phyloP scores from a whole-genome alignment of 2,329 filamentous ascomycete species.

The Teratosphaeria viscida region DNA sequence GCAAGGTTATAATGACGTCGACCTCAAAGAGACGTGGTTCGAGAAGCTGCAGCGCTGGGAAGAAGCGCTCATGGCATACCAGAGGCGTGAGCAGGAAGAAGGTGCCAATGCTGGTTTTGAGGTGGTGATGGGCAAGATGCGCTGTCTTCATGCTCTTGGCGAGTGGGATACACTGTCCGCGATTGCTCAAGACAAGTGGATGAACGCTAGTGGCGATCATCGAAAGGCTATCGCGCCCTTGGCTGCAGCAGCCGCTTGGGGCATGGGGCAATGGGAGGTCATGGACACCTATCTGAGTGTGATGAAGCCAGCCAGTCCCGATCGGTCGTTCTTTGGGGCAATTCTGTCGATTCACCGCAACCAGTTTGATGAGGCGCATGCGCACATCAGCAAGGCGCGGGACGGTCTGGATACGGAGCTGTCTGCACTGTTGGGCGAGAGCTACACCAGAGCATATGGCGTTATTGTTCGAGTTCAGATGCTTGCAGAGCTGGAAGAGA shows the following conservation, averaged over 20 bases:
- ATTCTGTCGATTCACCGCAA: constrained; percentile 92
- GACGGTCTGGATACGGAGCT: constrained; percentile 93
- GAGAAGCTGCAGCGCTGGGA: constrained; percentile 98
- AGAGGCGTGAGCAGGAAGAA: constrained; percentile 68
- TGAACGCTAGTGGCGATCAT: constrained; percentile 75
- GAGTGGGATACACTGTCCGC: constrained; percentile 93
- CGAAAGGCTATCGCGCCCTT: constrained; percentile 85
- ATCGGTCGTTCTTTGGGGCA: constrained; percentile 94
- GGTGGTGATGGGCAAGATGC: constrained; percentile 99
- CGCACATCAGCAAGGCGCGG: constrained; percentile 80
- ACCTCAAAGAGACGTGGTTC: constrained; percentile 96
- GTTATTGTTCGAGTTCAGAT: constrained; percentile 98
- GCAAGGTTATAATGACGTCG: constrained; percentile 90
- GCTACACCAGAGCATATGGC: constrained; percentile 92
- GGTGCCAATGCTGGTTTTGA: constrained; percentile 59
- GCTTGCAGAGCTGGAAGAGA: constrained; percentile 95
- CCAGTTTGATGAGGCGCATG: constrained; percentile 83
- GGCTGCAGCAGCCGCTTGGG: constrained; percentile 93
- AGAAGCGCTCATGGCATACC: constrained; percentile 85
- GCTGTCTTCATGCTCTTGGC: constrained; percentile 88
- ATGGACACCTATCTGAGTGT: constrained; percentile 97
- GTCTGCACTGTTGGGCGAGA: constrained; percentile 92
- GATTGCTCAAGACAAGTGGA: constrained; percentile 87
- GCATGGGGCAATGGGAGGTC: constrained; percentile 88
- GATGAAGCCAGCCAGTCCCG: constrained; percentile 87